Percentiles rank a stretch among this genome's conserved stretches.
Evolutionary conservation across 1,139 yeast species (phyloP).

Genomic region (Geotrichum klebahnii): DNA sequence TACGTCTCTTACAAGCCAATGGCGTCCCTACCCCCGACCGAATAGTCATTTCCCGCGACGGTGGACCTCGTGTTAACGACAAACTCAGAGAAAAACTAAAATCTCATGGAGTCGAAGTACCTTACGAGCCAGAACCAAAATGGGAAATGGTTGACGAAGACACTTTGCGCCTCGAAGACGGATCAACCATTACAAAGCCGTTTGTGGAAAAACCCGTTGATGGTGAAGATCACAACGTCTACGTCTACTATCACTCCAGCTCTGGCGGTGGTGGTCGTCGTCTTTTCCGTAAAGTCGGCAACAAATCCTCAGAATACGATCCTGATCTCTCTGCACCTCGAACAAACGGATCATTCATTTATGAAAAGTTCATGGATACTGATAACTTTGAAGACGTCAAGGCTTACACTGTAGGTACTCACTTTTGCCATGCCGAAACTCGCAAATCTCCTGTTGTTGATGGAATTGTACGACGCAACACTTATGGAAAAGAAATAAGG

Average conservation of each 20-base stretch:
- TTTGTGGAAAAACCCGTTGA: slow-evolving; percentile 98
- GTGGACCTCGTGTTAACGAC: slow-evolving; percentile 84
- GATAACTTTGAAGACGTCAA: slow-evolving; percentile 98
- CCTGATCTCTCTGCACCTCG: slow-evolving; percentile 71
- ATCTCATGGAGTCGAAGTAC: slow-evolving; percentile 53
- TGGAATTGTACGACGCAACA: slow-evolving; percentile 94
- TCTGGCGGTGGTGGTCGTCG: slow-evolving; percentile 98
- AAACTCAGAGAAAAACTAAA: slow-evolving; percentile 55
- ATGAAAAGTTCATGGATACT: slow-evolving; percentile 95
- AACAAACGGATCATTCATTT: slow-evolving; percentile 85
- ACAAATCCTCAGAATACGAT: slow-evolving; percentile 94
- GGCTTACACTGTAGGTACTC: slow-evolving; percentile 92
- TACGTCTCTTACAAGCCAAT: slow-evolving; percentile 74
- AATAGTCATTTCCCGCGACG: slow-evolving; percentile 87
- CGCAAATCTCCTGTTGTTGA: slow-evolving; percentile 98
- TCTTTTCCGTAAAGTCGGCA: slow-evolving; percentile 91
- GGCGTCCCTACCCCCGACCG: slow-evolving; percentile 85
- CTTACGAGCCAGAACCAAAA: slow-evolving; percentile 55
- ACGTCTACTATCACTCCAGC: slow-evolving; percentile 79
- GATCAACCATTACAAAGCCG: slow-evolving; percentile 71
- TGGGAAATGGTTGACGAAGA: slow-evolving; percentile 86
- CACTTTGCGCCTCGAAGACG: slow-evolving; percentile 68
- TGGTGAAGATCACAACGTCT: slow-evolving; percentile 97
- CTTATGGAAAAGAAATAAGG: slow-evolving; percentile 95
- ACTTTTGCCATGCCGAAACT: slow-evolving; percentile 94